phyloP scores from a whole-genome alignment of 2,329 filamentous ascomycete species.

The Exophiala sp. region DNA sequence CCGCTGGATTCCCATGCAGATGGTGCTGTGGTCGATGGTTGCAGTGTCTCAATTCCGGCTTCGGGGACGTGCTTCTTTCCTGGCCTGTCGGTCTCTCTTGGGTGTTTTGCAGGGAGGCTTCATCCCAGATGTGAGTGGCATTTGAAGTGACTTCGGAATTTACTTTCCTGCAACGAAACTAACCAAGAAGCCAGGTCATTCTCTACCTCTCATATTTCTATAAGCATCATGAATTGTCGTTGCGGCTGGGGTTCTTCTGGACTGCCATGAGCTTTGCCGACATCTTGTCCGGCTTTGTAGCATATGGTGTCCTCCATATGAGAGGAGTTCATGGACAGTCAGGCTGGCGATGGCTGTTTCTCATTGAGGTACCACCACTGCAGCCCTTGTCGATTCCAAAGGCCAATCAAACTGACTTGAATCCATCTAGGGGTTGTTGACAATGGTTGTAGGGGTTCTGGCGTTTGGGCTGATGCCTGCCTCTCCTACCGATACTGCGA shows the following conservation, averaged over 20 bases:
- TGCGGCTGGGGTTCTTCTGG: conserved; percentile 66
- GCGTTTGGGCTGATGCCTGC: conserved; percentile 57
- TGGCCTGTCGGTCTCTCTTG: conserved; percentile 39
- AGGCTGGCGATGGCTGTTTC: conserved; percentile 41
- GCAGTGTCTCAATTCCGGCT: conserved; percentile 43
- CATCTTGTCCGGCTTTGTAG: conserved; percentile 26
- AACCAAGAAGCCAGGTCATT: conserved; percentile 10
- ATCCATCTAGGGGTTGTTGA: conserved; percentile 37
- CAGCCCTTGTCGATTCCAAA: background rate
- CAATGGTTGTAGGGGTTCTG: conserved; percentile 50
- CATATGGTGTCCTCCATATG: conserved; percentile 33
- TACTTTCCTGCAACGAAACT: no score
- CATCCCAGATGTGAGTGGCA: conserved; percentile 38
- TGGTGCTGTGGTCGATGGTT: conserved; percentile 48
- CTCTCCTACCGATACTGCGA: conserved; percentile 58
- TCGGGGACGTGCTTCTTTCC: conserved; percentile 37
- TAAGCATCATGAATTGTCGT: conserved; percentile 62
- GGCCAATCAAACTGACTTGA: background rate
- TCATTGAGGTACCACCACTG: background rate
- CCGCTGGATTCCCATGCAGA: conserved; percentile 51
- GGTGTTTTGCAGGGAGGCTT: conserved; percentile 50
- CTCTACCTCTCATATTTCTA: conserved; percentile 57
- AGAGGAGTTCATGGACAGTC: conserved; percentile 34
- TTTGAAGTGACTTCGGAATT: background rate
- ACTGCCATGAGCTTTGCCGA: conserved; percentile 46